These are phyloP conservation scores for Paramecium pentaurelia DNA, from an alignment of 73 alveolate species.

Conservation along the genomic window DNA sequence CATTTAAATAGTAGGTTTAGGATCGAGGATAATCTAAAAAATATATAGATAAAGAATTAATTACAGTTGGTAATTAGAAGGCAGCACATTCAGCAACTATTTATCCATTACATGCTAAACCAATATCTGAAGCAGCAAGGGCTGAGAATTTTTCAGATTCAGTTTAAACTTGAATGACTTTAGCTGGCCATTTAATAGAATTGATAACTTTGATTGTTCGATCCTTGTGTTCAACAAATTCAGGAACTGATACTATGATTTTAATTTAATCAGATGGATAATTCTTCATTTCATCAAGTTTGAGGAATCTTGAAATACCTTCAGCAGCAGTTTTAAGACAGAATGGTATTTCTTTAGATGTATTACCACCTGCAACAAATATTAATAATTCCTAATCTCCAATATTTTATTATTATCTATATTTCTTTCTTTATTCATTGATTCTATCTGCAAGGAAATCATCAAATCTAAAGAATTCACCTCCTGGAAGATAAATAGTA, in stretches of 20 bases:
- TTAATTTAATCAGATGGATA: not conserved
- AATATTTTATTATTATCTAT: not conserved
- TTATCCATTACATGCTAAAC: conserved; percentile 49
- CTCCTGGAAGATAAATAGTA: not conserved
- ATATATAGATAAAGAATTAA: no score
- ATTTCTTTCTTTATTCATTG: conserved; percentile 16
- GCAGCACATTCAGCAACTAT: conserved; percentile 62
- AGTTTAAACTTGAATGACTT: conserved; percentile 3
- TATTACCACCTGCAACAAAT: conserved; percentile 35
- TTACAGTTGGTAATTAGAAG: conserved; percentile 59
- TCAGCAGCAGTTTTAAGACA: not conserved
- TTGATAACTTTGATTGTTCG: not conserved
- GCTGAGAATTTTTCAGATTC: conserved; percentile 52
- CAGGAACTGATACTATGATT: not conserved
- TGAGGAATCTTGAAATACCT: not conserved
- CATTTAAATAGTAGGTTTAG: conserved; percentile 4
- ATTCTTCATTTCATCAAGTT: conserved; percentile 39
- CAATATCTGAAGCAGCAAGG: conserved; percentile 58
- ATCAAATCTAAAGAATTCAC: conserved; percentile 46
- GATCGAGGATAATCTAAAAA: not conserved
- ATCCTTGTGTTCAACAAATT: conserved; percentile 6
- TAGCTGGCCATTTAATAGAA: not conserved
- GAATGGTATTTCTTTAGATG: not conserved
- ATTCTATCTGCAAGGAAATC: conserved; percentile 3
- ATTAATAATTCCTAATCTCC: conserved; percentile 1